These are phyloP conservation scores for Suillus paluster DNA, from an alignment of 768 basidiomycete genomes.

Conservation along the genomic window DNA sequence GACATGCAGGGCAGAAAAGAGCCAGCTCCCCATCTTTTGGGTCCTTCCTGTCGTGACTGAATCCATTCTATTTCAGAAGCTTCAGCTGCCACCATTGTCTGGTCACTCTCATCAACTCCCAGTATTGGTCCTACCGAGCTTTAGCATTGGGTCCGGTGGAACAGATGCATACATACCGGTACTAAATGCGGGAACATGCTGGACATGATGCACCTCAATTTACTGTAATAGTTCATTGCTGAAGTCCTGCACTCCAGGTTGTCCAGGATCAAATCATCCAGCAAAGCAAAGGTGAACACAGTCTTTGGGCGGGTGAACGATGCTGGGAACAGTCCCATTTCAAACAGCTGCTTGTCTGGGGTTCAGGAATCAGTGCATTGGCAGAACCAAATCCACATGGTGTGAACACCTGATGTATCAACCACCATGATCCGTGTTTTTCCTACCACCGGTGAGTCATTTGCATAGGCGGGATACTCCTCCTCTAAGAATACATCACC, in stretches of 20 bases:
- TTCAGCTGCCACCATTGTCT: constrained; percentile 23
- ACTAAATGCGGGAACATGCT: background rate
- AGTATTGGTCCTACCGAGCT: too few relatives aligned
- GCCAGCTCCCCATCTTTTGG: background rate
- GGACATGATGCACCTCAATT: background rate
- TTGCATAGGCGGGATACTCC: too few relatives aligned
- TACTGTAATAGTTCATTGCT: background rate
- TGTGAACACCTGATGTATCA: background rate
- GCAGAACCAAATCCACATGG: background rate
- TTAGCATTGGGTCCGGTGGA: too few relatives aligned
- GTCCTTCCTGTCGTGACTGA: background rate
- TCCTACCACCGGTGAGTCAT: background rate
- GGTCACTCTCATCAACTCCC: constrained; percentile 18
- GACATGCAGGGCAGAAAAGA: constrained; percentile 9
- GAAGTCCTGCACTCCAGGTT: constrained; percentile 2
- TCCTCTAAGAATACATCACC: too few relatives aligned
- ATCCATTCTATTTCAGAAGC: constrained; percentile 23
- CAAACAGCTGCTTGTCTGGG: background rate
- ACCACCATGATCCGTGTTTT: too few relatives aligned
- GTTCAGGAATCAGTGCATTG: background rate
- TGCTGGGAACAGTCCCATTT: background rate
- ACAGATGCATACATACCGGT: background rate
- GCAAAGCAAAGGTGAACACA: background rate
- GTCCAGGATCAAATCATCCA: constrained; percentile 3
- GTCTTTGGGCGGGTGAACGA: background rate